A percentile compares a stretch with the other conserved stretches of the same genome.
phyloP scores from a whole-genome alignment of 2,329 filamentous ascomycete species.

The Scedosporium minutisporum region DNA sequence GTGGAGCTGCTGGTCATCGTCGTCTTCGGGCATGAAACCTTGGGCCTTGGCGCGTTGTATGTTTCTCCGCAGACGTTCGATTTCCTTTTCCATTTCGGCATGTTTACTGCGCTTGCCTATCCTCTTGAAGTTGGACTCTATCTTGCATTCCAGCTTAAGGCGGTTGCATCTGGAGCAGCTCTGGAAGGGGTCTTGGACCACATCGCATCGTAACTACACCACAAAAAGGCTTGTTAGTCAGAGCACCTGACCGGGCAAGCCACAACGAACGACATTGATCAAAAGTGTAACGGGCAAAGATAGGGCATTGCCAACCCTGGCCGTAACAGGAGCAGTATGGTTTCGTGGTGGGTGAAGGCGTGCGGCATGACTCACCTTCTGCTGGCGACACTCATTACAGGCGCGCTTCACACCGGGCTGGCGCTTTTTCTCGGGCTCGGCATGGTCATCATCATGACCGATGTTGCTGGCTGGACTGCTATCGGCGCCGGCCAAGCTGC shows the following conservation, averaged over 20 bases:
- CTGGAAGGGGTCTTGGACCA: conserved; percentile 70
- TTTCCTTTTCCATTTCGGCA: conserved; percentile 79
- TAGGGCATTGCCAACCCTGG: too few relatives aligned
- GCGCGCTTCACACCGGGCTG: conserved; percentile 67
- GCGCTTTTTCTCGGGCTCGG: conserved; percentile 49
- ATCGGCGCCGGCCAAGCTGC: conserved; percentile 35
- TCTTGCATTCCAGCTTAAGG: conserved; percentile 73
- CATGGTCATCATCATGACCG: conserved; percentile 46
- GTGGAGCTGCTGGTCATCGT: conserved; percentile 37
- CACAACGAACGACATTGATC: conserved; percentile 11
- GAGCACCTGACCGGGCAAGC: not conserved
- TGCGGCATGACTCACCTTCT: conserved; percentile 54
- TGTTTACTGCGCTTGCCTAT: conserved; percentile 74
- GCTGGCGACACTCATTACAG: conserved; percentile 77
- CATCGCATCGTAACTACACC: conserved; percentile 67
- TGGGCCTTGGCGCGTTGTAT: conserved; percentile 50
- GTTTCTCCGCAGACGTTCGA: conserved; percentile 56
- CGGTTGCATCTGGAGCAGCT: conserved; percentile 70
- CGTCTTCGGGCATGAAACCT: conserved; percentile 44
- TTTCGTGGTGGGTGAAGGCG: too few relatives aligned
- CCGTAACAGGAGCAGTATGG: too few relatives aligned
- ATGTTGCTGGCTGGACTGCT: conserved; percentile 53
- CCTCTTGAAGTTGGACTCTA: conserved; percentile 81
- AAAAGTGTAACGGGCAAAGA: not conserved
- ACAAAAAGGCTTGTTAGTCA: conserved; percentile 7